Conservation (phyloP, 257 asterid genomes). For the Lavandula angustifolia region DNA sequence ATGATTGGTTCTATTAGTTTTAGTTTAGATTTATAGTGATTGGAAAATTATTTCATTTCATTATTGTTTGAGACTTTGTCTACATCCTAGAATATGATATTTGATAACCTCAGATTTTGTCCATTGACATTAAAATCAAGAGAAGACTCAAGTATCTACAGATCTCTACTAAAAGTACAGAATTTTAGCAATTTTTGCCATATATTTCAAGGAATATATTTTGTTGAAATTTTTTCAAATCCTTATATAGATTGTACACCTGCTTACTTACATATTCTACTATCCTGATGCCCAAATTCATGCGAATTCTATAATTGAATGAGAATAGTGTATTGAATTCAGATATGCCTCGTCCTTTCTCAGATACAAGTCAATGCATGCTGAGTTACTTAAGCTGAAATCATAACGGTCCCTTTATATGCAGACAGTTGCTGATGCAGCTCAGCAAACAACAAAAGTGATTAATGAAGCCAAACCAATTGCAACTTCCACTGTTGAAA, state of each 20-base stretch:
- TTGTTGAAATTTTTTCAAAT: background rate
- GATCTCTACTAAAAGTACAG: too few relatives aligned
- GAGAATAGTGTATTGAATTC: background rate
- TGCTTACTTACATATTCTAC: background rate
- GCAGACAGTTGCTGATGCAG: conserved; percentile 86
- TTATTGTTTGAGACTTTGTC: background rate
- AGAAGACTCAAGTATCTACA: background rate
- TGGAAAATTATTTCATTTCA: background rate
- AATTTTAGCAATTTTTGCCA: background rate
- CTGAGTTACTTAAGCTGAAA: background rate
- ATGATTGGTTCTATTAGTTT: background rate
- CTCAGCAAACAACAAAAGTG: conserved; percentile 81
- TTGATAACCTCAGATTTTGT: background rate
- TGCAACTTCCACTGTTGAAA: conserved; percentile 76
- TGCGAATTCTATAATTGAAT: background rate
- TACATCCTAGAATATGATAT: background rate
- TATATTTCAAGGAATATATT: background rate
- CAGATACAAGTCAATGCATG: conserved; percentile 6
- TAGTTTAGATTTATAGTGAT: background rate
- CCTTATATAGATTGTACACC: background rate
- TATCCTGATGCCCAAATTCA: conserved; percentile 16
- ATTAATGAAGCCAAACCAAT: conserved; percentile 79
- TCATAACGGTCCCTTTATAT: conserved; percentile 25
- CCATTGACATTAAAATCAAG: background rate
- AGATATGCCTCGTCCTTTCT: conserved; percentile 8